These are phyloP conservation scores for Thielaviopsis ethacetica DNA, from an alignment of 2,329 filamentous ascomycete species.

Conservation along the genomic window DNA sequence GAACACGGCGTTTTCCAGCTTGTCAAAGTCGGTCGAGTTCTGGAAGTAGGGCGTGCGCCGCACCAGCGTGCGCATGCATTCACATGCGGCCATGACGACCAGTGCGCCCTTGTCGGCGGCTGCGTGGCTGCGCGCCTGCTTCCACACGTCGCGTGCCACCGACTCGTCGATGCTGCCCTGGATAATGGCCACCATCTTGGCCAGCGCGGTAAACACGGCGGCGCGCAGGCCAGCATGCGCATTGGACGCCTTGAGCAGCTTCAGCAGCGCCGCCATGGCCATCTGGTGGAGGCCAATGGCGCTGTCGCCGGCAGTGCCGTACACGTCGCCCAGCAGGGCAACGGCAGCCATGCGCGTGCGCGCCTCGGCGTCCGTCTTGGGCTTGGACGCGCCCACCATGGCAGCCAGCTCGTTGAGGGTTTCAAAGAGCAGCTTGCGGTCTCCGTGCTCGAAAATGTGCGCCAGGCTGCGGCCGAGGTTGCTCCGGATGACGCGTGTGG, in stretches of 20 bases:
- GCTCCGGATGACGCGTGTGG: slow-evolving; percentile 77
- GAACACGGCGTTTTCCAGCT: slow-evolving; percentile 64
- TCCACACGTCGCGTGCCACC: slow-evolving; percentile 83
- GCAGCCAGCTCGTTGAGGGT: slow-evolving; percentile 75
- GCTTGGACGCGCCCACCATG: slow-evolving; percentile 58
- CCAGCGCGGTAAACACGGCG: slow-evolving; percentile 57
- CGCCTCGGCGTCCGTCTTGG: slow-evolving; percentile 57
- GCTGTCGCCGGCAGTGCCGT: slow-evolving; percentile 84
- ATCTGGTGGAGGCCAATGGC: slow-evolving; percentile 69
- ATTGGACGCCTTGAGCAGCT: slow-evolving; percentile 62
- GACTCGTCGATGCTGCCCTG: slow-evolving; percentile 64
- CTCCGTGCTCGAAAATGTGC: slow-evolving; percentile 67
- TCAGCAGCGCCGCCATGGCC: slow-evolving; percentile 54
- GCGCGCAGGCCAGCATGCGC: slow-evolving; percentile 70
- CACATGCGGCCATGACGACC: slow-evolving; percentile 63
- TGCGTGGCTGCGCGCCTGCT: slow-evolving; percentile 64
- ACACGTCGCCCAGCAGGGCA: slow-evolving; percentile 74
- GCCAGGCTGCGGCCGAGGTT: slow-evolving; percentile 74
- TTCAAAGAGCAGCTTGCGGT: slow-evolving; percentile 84
- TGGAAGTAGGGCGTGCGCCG: slow-evolving; percentile 67
- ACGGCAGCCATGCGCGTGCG: slow-evolving; percentile 76
- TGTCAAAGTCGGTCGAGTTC: slow-evolving; percentile 80
- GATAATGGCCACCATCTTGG: slow-evolving; percentile 62
- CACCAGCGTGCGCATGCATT: slow-evolving; percentile 59
- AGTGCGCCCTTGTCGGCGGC: slow-evolving; percentile 67